Percentiles rank a stretch among this genome's conserved stretches.
These are phyloP conservation scores for Adansonia gregorii DNA, from an alignment of 441 rosid species.

Conservation along the genomic window DNA sequence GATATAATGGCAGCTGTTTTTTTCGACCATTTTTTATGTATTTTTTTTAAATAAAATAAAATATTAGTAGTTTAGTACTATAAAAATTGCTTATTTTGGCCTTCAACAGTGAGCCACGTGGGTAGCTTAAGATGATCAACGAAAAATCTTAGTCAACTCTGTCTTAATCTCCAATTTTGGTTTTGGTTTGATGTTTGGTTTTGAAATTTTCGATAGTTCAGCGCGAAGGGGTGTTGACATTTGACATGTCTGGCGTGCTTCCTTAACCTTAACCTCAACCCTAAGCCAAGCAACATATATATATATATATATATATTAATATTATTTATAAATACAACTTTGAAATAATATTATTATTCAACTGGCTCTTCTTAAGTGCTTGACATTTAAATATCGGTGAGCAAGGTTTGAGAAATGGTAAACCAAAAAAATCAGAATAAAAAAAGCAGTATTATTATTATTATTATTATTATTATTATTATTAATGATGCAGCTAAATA, in stretches of 20 bases:
- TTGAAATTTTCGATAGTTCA: slow-evolving; percentile 34
- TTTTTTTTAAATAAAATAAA: not conserved
- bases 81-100: not conserved
- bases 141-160: slow-evolving; percentile 44
- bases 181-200: slow-evolving; percentile 24
- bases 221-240: slow-evolving; percentile 21
- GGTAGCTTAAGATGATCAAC: slow-evolving; percentile 37
- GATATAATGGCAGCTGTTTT: not conserved
- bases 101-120: slow-evolving; percentile 41
- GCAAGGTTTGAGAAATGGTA: no score
- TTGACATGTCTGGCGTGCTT: slow-evolving; percentile 22
- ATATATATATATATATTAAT: not conserved
- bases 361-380: no score
- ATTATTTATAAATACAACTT: not conserved
- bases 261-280: not conserved
- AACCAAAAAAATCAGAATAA: no score
- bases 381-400: no score
- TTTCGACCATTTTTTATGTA: not conserved
- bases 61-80: not conserved
- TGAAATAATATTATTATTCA: no score
- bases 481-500: no score
- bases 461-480: no score
- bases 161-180: slow-evolving; percentile 31
- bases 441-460: no score
- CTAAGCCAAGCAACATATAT: not conserved